Evolutionary conservation across 2,329 filamentous ascomycete genomes (phyloP).

Genomic region (Monosporascus sp.): DNA sequence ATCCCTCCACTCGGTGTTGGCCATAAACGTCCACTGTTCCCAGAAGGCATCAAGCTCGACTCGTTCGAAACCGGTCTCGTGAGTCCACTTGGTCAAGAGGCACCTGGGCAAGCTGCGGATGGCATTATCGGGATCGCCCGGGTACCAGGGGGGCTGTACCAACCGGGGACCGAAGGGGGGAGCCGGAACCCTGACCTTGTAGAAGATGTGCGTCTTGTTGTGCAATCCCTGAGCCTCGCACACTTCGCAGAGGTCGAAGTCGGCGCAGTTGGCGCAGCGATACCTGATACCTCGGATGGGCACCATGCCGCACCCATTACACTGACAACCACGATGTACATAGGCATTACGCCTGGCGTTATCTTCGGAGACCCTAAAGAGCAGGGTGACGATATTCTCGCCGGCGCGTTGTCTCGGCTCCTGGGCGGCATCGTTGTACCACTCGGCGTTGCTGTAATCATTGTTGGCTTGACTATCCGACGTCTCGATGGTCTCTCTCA

Average conservation of each 20-base stretch:
- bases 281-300: conserved; percentile 92
- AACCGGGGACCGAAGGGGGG: conserved; percentile 78
- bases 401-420: conserved; percentile 48
- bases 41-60: conserved; percentile 89
- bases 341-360: conserved; percentile 84
- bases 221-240: conserved; percentile 79
- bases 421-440: conserved; percentile 42
- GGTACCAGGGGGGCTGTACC: conserved; percentile 80
- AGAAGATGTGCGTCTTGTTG: conserved; percentile 89
- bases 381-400: conserved; percentile 75
- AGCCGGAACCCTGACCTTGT: conserved; percentile 88
- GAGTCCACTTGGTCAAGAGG: conserved; percentile 62
- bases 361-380: conserved; percentile 92
- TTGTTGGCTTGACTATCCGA: conserved; percentile 18
- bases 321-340: conserved; percentile 86
- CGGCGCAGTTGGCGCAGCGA: conserved; percentile 89
- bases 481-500: conserved; percentile 35
- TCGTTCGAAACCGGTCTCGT: conserved; percentile 73
- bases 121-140: conserved; percentile 73
- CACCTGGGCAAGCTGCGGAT: conserved; percentile 60
- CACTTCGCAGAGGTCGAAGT: conserved; percentile 91
- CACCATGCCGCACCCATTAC: conserved; percentile 80
- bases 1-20: conserved; percentile 74
- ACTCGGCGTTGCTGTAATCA: conserved; percentile 37
- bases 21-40: conserved; percentile 95